Evolutionary conservation across 352 stramenopile genomes (phyloP), one percentile per base, ranked within the genome.

Genomic region (Chrysophaeum taylorii): DNA sequence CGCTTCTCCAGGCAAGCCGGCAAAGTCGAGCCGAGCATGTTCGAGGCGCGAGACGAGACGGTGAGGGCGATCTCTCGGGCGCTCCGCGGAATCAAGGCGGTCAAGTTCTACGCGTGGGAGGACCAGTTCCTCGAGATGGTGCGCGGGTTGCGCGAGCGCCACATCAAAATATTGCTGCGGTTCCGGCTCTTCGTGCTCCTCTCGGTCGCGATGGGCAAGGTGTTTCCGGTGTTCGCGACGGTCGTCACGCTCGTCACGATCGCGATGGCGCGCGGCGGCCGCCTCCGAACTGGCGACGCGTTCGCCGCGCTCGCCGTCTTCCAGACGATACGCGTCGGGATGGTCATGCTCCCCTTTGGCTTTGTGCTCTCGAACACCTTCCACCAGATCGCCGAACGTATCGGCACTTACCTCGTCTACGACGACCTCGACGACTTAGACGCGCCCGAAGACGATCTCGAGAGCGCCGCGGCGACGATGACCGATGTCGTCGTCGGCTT

Each of bases 271-370:
- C 39, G 39, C 45, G 45, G 45, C 45, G 12, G 45, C 45, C 9
- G 5, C 45, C n/a, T 57, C 5, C 25, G 38, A 25, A 7, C 14
- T 9, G 27, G 9, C 4, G 4, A 4, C 15, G 27, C 23, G 15
- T 62, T 62, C 27, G 50, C 50, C n/a, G n/a, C n/a, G n/a, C n/a
- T n/a, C n/a, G n/a, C n/a, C n/a, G n/a, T n/a, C n/a, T n/a, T n/a
- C n/a, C 50, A 62, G 50, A 21, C 50, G 2, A 25, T 62, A 25
- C 23, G 50, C 23, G 50, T 62, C 4, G 14, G 4, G 27, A 62
- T 62, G 50, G 38, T 62, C 50, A 62, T 37, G 50, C 50, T 62
- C 50, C 50, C 50, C n/a, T 21, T 45, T 21, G 9, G 39, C 39
- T 18, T 45, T 21, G 39, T 45, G 39, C 39, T 45, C 39, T 12